Evolutionary conservation across 768 basidiomycete genomes (phyloP).

Genomic region (Agrocybe chaxingu): DNA sequence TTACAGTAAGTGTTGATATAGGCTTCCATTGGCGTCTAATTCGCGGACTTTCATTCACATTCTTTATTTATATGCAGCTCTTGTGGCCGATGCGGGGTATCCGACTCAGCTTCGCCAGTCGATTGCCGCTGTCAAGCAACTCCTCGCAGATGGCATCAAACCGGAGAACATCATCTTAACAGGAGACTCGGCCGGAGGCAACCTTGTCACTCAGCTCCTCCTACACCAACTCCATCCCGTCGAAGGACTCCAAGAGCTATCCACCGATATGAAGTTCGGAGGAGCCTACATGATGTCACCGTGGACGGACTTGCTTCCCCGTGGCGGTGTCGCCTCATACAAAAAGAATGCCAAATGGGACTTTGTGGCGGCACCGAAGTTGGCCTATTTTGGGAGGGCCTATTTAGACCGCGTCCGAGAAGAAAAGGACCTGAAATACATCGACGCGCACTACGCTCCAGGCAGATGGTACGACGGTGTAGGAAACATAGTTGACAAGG

Average conservation of each 20-base stretch:
- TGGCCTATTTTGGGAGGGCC: constrained; percentile 16
- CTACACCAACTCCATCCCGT: constrained; percentile 29
- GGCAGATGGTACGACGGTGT: constrained; percentile 22
- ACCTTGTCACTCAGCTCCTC: constrained; percentile 27
- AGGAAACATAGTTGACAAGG: constrained; percentile 18
- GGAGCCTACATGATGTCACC: constrained; percentile 31
- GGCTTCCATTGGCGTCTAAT: background rate
- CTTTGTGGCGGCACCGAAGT: constrained; percentile 1
- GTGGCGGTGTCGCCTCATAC: constrained; percentile 4
- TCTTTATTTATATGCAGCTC: constrained; percentile 8
- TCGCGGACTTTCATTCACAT: background rate
- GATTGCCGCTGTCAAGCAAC: constrained; percentile 22
- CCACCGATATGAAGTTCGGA: constrained; percentile 18
- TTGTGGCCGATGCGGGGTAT: constrained; percentile 23
- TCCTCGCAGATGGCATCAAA: constrained; percentile 21
- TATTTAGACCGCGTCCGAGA: constrained; percentile 25
- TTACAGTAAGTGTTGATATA: constrained; percentile 7
- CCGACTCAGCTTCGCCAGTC: constrained; percentile 29
- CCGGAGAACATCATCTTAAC: constrained; percentile 26
- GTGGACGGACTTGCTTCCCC: constrained; percentile 15
- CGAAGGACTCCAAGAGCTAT: constrained; percentile 10
- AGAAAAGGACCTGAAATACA: constrained; percentile 16
- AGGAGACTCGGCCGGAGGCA: constrained; percentile 34
- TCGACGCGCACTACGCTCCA: constrained; percentile 21
- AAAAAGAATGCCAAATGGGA: constrained; percentile 8